phyloP scores from a whole-genome alignment of 2,329 filamentous ascomycete genomes.

The Zymoseptoria ardabiliae region DNA sequence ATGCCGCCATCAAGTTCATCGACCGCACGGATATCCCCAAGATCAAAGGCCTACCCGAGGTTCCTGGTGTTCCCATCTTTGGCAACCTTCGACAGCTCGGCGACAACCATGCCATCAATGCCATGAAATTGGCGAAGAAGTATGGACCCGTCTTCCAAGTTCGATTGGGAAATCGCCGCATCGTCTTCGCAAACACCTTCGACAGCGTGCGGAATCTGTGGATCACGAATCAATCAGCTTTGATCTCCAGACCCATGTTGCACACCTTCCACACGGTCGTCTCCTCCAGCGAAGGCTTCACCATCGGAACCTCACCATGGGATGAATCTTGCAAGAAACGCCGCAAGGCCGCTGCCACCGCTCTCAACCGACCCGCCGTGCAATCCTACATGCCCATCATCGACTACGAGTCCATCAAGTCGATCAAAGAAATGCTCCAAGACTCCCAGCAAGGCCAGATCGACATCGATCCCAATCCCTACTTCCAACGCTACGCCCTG shows the following conservation, averaged over 20 bases:
- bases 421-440: constrained; percentile 62
- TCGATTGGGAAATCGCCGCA: constrained; percentile 59
- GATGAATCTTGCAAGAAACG: constrained; percentile 71
- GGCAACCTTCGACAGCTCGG: constrained; percentile 42
- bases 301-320: constrained; percentile 78
- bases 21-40: constrained; percentile 42
- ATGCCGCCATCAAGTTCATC: constrained; percentile 35
- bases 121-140: constrained; percentile 40
- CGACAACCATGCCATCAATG: constrained; percentile 40
- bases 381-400: constrained; percentile 78
- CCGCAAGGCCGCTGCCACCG: constrained; percentile 70
- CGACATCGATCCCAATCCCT: constrained; percentile 63
- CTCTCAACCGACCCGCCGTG: constrained; percentile 66
- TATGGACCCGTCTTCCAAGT: constrained; percentile 46
- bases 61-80: constrained; percentile 42
- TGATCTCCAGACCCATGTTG: constrained; percentile 70
- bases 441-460: constrained; percentile 55
- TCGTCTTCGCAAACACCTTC: constrained; percentile 73
- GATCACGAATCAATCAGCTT: constrained; percentile 69
- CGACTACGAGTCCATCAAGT: constrained; percentile 65
- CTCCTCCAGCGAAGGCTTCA: constrained; percentile 69
- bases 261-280: constrained; percentile 78
- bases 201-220: constrained; percentile 66
- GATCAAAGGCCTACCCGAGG: constrained; percentile 42
- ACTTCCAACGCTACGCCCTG: constrained; percentile 68